These are phyloP conservation scores for Proteromonas lacertae DNA, from an alignment of 352 stramenopile species.

Conservation along the genomic window DNA sequence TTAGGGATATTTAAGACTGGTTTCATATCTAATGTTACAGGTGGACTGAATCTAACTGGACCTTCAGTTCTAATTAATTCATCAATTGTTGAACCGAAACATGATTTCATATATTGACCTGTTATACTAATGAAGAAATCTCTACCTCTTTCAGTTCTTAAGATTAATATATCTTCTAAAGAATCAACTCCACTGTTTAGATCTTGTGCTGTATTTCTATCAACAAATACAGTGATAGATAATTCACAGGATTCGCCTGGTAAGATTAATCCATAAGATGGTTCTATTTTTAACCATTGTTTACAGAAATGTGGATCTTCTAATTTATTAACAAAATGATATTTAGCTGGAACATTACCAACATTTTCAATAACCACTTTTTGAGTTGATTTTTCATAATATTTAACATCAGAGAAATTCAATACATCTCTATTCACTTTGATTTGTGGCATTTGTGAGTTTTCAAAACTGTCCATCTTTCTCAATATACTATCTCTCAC, in stretches of 20 bases:
- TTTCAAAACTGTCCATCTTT: conserved; percentile 73
- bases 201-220: conserved; percentile 23
- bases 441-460: conserved; percentile 66
- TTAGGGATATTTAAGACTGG: conserved; percentile 46
- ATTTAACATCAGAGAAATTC: neutral
- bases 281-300: conserved; percentile 47
- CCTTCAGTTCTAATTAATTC: conserved; percentile 36
- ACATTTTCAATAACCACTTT: conserved; percentile 21
- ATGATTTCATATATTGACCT: conserved; percentile 52
- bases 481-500: conserved; percentile 65
- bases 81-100: conserved; percentile 59
- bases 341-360: conserved; percentile 38
- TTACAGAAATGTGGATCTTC: conserved; percentile 47
- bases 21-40: neutral
- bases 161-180: conserved; percentile 75
- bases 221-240: conserved; percentile 3
- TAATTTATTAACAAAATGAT: conserved; percentile 47
- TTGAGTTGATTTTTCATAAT: conserved; percentile 4
- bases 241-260: conserved; percentile 16
- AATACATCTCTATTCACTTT: conserved; percentile 18
- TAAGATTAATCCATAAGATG: conserved; percentile 33
- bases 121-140: conserved; percentile 76
- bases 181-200: conserved; percentile 52
- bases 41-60: conserved; percentile 14
- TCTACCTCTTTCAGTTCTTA: conserved; percentile 67